Conservation (phyloP, 352 stramenopile species). For the Globisporangium nodosum region DNA sequence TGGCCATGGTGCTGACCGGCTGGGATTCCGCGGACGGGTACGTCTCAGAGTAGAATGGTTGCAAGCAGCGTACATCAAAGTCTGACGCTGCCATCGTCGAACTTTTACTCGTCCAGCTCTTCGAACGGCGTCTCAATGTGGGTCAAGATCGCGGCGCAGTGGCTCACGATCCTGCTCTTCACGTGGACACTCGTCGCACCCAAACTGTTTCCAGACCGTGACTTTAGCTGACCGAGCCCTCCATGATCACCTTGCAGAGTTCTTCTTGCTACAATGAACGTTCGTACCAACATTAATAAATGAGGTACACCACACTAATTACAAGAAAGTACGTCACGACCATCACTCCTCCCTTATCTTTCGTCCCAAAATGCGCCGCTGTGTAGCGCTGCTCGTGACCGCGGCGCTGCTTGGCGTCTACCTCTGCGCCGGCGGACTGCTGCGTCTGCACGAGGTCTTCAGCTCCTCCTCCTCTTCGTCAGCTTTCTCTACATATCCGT, state of each 20-base stretch:
- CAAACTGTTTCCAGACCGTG: constrained; percentile 90
- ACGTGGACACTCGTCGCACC: constrained; percentile 93
- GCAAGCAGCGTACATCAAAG: not conserved
- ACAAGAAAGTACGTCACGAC: not conserved
- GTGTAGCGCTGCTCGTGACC: constrained; percentile 22
- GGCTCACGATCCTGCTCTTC: constrained; percentile 92
- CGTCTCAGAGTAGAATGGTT: constrained; percentile 5
- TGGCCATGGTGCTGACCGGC: constrained; percentile 93
- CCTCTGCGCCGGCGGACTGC: constrained; percentile 45
- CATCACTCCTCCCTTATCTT: no score
- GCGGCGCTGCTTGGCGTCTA: constrained; percentile 36
- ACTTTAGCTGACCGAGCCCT: constrained; percentile 60
- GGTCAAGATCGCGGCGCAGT: constrained; percentile 94
- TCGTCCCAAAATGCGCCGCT: not conserved
- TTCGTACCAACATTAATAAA: not conserved
- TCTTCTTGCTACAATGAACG: no score
- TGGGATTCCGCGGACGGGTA: constrained; percentile 87
- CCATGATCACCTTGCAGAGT: not conserved
- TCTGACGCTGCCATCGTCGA: not conserved
- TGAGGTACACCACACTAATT: not conserved
- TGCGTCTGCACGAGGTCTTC: constrained; percentile 56
- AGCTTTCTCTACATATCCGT: not conserved
- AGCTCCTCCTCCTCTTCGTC: constrained; percentile 1
- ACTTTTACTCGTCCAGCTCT: constrained; percentile 10
- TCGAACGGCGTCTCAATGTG: constrained; percentile 90